These are phyloP conservation scores for Fusarium acutatum DNA, from an alignment of 2,329 filamentous ascomycete species.

Conservation along the genomic window DNA sequence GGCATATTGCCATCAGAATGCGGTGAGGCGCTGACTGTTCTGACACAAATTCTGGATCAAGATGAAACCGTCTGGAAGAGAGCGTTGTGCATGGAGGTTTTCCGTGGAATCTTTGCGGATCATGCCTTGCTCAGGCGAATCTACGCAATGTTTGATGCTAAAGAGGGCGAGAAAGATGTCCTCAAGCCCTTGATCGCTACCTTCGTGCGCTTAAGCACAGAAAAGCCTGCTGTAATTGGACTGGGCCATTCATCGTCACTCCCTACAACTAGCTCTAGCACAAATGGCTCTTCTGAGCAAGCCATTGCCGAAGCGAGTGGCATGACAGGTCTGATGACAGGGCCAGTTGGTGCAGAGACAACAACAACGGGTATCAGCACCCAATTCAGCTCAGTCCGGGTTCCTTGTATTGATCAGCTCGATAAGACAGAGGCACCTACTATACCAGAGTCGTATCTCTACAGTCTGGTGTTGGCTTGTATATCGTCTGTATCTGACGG, in stretches of 20 bases:
- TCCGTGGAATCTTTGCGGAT: constrained; percentile 85
- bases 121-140: constrained; percentile 80
- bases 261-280: constrained; percentile 68
- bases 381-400: constrained; percentile 88
- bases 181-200: constrained; percentile 84
- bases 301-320: constrained; percentile 90
- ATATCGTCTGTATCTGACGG: constrained; percentile 92
- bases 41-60: constrained; percentile 88
- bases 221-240: constrained; percentile 89
- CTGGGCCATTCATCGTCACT: constrained; percentile 88
- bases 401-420: constrained; percentile 90
- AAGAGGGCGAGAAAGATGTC: constrained; percentile 76
- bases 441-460: constrained; percentile 92
- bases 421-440: constrained; percentile 87
- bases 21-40: constrained; percentile 79
- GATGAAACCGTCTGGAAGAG: constrained; percentile 88
- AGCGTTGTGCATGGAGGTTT: constrained; percentile 89
- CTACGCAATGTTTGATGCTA: constrained; percentile 80
- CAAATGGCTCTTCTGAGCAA: constrained; percentile 74
- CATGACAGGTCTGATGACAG: constrained; percentile 85
- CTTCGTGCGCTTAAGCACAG: constrained; percentile 91
- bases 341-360: constrained; percentile 72
- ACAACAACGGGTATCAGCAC: constrained; percentile 82
- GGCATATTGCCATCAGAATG: constrained; percentile 79
- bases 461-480: constrained; percentile 87